A percentile compares a stretch with the other conserved stretches of the same genome.
Conservation (phyloP, 2,329 filamentous ascomycete species). For the Pezicula neosporulosa region DNA sequence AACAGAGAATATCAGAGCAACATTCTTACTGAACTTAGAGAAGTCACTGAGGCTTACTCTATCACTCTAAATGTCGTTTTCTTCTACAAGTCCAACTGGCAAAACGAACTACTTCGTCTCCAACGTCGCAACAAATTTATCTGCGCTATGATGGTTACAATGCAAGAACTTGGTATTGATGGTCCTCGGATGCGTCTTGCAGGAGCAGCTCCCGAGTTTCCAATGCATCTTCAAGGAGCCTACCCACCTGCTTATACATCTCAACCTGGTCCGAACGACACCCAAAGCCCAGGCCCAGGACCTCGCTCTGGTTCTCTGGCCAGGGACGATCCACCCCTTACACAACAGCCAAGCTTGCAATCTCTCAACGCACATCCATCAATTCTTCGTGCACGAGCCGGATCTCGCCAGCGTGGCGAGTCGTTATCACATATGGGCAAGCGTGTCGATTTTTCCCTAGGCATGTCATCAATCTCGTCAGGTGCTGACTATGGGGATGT, state of each 20-base stretch:
- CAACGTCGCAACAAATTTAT: slow-evolving; percentile 93
- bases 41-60: slow-evolving; percentile 78
- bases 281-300: slow-evolving; percentile 8
- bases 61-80: slow-evolving; percentile 90
- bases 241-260: slow-evolving; percentile 16
- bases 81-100: slow-evolving; percentile 97
- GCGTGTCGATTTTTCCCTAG: slow-evolving; percentile 68
- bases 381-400: slow-evolving; percentile 49
- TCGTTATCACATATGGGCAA: slow-evolving; percentile 54
- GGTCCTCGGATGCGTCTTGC: slow-evolving; percentile 28
- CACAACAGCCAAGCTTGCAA: slow-evolving; percentile 4
- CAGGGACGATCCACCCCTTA: slow-evolving; percentile 35
- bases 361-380: slow-evolving; percentile 37
- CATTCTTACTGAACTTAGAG: slow-evolving; percentile 79
- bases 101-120: slow-evolving; percentile 88
- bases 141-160: slow-evolving; percentile 82
- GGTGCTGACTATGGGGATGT: slow-evolving; percentile 62
- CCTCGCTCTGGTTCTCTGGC: slow-evolving; percentile 26
- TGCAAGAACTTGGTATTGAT: slow-evolving; percentile 41
- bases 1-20: slow-evolving; percentile 87
- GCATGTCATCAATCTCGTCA: slow-evolving; percentile 56
- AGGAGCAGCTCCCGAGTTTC: slow-evolving; percentile 24
- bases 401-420: slow-evolving; percentile 49
- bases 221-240: slow-evolving; percentile 24
- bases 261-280: slow-evolving; percentile 3